These are phyloP conservation scores for Hexamita inflata DNA, from an alignment of 208 protist species.

Conservation along the genomic window DNA sequence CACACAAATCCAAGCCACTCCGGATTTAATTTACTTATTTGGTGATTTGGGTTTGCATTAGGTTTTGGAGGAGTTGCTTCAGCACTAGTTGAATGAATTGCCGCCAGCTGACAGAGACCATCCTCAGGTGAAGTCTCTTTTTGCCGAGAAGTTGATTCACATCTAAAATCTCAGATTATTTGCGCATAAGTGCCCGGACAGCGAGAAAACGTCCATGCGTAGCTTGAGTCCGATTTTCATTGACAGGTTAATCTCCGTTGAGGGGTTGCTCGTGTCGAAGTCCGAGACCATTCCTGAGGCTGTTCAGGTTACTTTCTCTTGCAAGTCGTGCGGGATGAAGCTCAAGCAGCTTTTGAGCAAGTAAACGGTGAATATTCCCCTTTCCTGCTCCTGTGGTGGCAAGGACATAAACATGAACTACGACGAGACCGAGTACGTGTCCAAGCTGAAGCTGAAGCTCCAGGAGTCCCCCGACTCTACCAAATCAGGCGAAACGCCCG, in stretches of 20 bases:
- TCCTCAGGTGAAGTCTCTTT: neutral
- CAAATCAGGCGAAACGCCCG: constrained; percentile 86
- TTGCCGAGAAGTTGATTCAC: neutral
- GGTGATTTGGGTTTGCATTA: neutral
- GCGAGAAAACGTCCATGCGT: too few species aligned
- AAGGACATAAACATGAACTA: neutral
- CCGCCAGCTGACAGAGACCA: neutral
- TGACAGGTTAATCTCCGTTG: neutral
- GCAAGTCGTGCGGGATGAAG: neutral
- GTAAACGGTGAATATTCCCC: neutral
- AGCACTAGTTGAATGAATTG: neutral
- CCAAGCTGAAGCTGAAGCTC: neutral
- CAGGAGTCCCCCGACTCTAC: constrained; percentile 34
- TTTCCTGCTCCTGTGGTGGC: neutral
- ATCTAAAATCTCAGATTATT: neutral
- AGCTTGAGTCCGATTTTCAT: neutral
- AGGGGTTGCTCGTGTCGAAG: too few species aligned
- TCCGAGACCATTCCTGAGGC: too few species aligned
- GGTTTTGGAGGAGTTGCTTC: neutral
- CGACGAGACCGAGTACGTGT: neutral
- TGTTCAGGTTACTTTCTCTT: neutral
- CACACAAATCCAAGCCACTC: neutral
- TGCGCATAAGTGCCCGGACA: too few species aligned
- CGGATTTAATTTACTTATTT: neutral
- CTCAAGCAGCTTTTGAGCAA: neutral